A percentile compares a stretch with the other conserved stretches of the same genome.
These are phyloP conservation scores for Coleophoma crateriformis DNA, from an alignment of 2,329 filamentous ascomycete species.

Conservation along the genomic window DNA sequence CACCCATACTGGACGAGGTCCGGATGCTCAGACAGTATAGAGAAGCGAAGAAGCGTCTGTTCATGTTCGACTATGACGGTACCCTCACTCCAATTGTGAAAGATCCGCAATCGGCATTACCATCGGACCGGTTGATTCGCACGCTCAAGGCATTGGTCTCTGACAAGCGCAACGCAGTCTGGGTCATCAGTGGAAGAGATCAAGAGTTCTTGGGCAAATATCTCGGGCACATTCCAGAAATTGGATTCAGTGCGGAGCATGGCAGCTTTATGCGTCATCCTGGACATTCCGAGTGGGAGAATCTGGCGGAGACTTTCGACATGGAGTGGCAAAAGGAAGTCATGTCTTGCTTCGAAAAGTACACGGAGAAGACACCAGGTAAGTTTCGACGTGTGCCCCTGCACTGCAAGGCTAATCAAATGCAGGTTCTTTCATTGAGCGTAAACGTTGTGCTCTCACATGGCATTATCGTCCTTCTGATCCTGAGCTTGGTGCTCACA, in stretches of 20 bases:
- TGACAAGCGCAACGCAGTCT: slow-evolving; percentile 82
- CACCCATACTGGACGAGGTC: slow-evolving; percentile 74
- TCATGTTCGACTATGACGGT: slow-evolving; percentile 99
- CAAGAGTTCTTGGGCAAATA: slow-evolving; percentile 87
- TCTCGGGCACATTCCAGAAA: slow-evolving; percentile 81
- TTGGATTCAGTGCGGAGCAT: slow-evolving; percentile 96
- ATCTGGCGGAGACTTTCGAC: slow-evolving; percentile 77
- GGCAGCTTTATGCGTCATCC: slow-evolving; percentile 91
- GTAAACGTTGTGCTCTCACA: slow-evolving; percentile 88
- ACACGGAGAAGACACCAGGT: slow-evolving; percentile 82
- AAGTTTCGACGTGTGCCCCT: slow-evolving; percentile 23
- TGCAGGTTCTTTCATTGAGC: slow-evolving; percentile 82
- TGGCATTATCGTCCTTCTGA: slow-evolving; percentile 96
- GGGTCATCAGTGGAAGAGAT: slow-evolving; percentile 96
- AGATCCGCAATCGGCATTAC: slow-evolving; percentile 83
- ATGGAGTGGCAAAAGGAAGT: slow-evolving; percentile 93
- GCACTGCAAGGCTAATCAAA: slow-evolving; percentile 11
- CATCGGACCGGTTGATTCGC: slow-evolving; percentile 75
- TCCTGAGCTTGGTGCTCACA: slow-evolving; percentile 75
- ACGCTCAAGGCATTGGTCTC: slow-evolving; percentile 74
- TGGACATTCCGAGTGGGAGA: slow-evolving; percentile 73
- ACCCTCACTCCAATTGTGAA: slow-evolving; percentile 93
- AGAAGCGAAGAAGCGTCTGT: slow-evolving; percentile 70
- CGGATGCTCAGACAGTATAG: slow-evolving; percentile 70
- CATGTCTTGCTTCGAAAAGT: slow-evolving; percentile 77